phyloP scores from a whole-genome alignment of 1,139 yeast species.

The Saccharomyces hybrid region DNA sequence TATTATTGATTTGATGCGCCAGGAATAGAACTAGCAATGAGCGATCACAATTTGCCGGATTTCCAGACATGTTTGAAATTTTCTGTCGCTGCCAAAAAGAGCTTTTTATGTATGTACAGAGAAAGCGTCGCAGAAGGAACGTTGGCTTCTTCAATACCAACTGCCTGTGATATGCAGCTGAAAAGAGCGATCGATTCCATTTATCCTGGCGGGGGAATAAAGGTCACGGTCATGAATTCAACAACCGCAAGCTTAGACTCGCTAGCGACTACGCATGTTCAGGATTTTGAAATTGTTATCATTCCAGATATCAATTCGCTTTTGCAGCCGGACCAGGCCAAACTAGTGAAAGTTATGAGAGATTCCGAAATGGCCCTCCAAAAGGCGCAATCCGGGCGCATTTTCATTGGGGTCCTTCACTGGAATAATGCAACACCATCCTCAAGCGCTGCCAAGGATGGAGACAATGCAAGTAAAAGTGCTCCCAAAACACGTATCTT shows the following conservation, averaged over 20 bases:
- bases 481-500: neutral
- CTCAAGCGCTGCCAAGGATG: neutral
- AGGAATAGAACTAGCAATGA: neutral
- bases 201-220: neutral
- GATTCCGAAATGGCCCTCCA: neutral
- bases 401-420: constrained; percentile 17
- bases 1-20: neutral
- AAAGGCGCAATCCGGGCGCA: constrained; percentile 1
- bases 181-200: neutral
- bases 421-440: constrained; percentile 7
- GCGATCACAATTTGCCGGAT: constrained; percentile 11
- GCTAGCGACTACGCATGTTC: neutral
- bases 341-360: constrained; percentile 8
- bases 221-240: neutral
- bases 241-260: neutral
- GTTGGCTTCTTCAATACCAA: neutral
- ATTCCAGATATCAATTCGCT: constrained; percentile 1
- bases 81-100: constrained; percentile 14
- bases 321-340: constrained; percentile 1
- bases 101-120: constrained; percentile 13
- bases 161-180: neutral
- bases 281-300: constrained; percentile 1
- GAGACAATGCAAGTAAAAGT: neutral
- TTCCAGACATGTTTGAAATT: constrained; percentile 16
- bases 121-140: neutral